A percentile compares a stretch with the other conserved stretches of the same genome.
These are phyloP conservation scores for Aureobasidium sp. DNA, from an alignment of 2,329 filamentous ascomycete genomes.

Conservation along the genomic window DNA sequence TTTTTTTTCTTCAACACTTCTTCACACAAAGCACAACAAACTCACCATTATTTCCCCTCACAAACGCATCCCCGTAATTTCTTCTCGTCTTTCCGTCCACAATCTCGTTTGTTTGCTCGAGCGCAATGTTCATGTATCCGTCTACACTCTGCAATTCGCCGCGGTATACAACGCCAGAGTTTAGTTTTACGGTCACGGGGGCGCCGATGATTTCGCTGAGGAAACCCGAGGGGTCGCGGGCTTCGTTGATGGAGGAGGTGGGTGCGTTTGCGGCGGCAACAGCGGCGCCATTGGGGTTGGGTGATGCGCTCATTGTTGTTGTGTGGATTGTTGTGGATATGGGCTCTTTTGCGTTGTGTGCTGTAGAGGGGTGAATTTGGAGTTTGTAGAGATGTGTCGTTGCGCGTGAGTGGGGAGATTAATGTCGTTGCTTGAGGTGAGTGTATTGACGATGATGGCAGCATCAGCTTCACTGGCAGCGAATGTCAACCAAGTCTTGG, in stretches of 20 bases:
- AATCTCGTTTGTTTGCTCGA: constrained; percentile 90
- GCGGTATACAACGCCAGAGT: constrained; percentile 98
- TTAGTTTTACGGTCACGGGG: constrained; percentile 91
- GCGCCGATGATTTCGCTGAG: constrained; percentile 90
- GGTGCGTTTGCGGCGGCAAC: neutral
- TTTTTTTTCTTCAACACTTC: too few relatives aligned
- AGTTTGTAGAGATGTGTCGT: neutral
- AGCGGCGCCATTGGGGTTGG: neutral
- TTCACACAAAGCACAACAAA: too few relatives aligned
- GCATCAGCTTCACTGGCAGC: neutral
- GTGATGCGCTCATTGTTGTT: constrained; percentile 5
- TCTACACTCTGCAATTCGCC: constrained; percentile 95
- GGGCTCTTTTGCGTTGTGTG: too few relatives aligned
- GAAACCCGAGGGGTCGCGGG: constrained; percentile 89
- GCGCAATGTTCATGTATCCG: constrained; percentile 98
- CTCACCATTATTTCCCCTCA: constrained; percentile 77
- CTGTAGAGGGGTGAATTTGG: too few relatives aligned
- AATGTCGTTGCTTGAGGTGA: neutral
- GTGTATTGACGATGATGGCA: neutral
- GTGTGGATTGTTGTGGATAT: neutral
- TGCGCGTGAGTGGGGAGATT: too few relatives aligned
- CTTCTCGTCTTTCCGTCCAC: constrained; percentile 76
- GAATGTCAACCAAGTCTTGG: neutral
- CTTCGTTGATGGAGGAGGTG: constrained; percentile 41
- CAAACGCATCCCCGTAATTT: constrained; percentile 88